Evolutionary conservation across 2,329 filamentous ascomycete genomes (phyloP), one percentile per base, ranked within the genome.

Genomic region (Beauveria sp.): DNA sequence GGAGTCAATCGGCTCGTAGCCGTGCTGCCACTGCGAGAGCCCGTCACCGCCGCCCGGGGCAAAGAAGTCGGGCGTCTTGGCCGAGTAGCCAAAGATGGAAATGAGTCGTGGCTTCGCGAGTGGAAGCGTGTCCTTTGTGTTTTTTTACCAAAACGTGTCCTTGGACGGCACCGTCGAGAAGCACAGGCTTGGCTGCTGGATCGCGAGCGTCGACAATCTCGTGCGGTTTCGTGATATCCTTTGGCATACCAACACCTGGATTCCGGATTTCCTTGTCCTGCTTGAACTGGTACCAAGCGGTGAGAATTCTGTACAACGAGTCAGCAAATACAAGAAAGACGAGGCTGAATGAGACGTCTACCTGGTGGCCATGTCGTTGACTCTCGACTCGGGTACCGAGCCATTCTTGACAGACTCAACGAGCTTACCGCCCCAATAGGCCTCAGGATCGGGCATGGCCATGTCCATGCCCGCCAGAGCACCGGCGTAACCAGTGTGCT

Each of bases 391-490:
- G 0, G 83, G 73, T 0, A 90, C 72, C 0, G 81, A 81, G 1
- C 86, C 85, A 65, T 88, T 87, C 12, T 76, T 75, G 16, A 90
- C 81, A 0, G 86, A 83, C 5, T 79, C 72, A 1, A 78, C 75
- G 0, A 90, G 78, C 22, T 90, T 88, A 4, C 70, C 65, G 14
- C 76, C 74, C 80, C 80, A 84, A 59, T 73, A 75, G 0, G 63
- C 54, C 3, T 68, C 68, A 1, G 69, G 73, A 9, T 65, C 73
- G 0, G 87, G 87, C 88, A 91, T 91, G 12, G 81, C 82, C 82
- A 90, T 85, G 69, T 91, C 88, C 31, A 92, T 71, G 31, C 89
- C 89, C 3, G 87, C 85, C 61, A 87, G 73, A 1, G 87, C 80
- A 5, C 80, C 81, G 1, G 80, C 80, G 12, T 88, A 81, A 42